Percentiles rank a stretch among this genome's conserved stretches.
Evolutionary conservation across 148 eudicot genomes (phyloP).

Genomic region (Bassia scoparia): DNA sequence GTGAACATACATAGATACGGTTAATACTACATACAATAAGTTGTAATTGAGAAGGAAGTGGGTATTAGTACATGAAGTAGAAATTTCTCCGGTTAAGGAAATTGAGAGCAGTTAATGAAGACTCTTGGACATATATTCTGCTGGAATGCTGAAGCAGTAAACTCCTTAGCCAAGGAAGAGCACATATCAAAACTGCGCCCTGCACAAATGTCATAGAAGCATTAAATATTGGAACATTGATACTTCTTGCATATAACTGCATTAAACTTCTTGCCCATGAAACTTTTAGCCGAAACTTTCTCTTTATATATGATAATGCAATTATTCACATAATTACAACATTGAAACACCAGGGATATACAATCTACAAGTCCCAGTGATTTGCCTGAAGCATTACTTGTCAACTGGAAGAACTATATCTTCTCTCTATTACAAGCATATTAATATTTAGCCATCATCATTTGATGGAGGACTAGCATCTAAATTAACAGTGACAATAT

Average conservation of each 20-base stretch:
- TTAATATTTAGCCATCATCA: background rate
- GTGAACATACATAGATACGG: no score
- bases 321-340: background rate
- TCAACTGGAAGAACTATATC: background rate
- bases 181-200: slow-evolving; percentile 79
- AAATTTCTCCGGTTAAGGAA: slow-evolving; percentile 67
- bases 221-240: slow-evolving; percentile 4
- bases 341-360: background rate
- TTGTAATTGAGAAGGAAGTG: no score
- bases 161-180: slow-evolving; percentile 89
- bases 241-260: no score
- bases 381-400: background rate
- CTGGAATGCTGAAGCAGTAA: slow-evolving; percentile 87
- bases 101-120: slow-evolving; percentile 73
- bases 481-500: no score
- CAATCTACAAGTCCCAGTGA: background rate
- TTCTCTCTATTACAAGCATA: background rate
- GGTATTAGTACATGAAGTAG: background rate
- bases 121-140: slow-evolving; percentile 79
- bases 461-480: no score
- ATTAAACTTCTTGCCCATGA: no score
- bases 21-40: no score
- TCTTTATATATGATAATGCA: background rate
- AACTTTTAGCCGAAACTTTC: no score
- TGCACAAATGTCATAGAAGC: slow-evolving; percentile 27